Conservation (phyloP, 148 eudicot species). For the Fallopia convolvulus region DNA sequence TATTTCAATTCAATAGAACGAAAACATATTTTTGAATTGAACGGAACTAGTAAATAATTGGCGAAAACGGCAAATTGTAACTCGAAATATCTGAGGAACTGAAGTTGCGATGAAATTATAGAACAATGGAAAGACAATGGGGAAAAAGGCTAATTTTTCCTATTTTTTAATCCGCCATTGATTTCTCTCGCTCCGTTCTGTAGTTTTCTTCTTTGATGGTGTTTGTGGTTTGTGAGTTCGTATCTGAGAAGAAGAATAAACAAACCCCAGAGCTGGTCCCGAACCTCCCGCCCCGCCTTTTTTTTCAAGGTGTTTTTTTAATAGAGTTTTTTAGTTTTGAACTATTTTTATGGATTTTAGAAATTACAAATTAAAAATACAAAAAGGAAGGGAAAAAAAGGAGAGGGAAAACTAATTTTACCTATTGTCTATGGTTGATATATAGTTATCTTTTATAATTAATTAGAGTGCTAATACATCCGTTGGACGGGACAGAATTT, state of each 20-base stretch:
- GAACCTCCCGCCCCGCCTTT: slow-evolving; percentile 11
- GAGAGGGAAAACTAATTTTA: background rate
- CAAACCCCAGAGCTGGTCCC: background rate
- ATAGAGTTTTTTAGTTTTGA: background rate
- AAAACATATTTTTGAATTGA: background rate
- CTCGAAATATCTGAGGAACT: background rate
- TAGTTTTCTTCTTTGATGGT: background rate
- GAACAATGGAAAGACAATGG: background rate
- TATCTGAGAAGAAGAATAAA: background rate
- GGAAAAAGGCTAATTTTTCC: background rate
- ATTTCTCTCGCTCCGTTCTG: background rate
- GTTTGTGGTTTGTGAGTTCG: background rate
- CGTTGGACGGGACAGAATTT: too few relatives aligned
- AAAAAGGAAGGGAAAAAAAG: background rate
- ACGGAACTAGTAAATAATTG: background rate
- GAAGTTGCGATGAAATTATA: background rate
- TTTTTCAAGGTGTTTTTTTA: background rate
- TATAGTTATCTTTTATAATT: too few relatives aligned
- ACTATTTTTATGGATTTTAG: background rate
- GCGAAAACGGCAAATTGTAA: background rate
- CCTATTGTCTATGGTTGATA: background rate
- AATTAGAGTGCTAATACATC: too few relatives aligned
- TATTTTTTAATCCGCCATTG: background rate
- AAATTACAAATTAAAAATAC: background rate
- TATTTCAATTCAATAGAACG: background rate